Base-by-base conservation (phyloP, 257 asterid species). In the Leonotis leonurus region DNA sequence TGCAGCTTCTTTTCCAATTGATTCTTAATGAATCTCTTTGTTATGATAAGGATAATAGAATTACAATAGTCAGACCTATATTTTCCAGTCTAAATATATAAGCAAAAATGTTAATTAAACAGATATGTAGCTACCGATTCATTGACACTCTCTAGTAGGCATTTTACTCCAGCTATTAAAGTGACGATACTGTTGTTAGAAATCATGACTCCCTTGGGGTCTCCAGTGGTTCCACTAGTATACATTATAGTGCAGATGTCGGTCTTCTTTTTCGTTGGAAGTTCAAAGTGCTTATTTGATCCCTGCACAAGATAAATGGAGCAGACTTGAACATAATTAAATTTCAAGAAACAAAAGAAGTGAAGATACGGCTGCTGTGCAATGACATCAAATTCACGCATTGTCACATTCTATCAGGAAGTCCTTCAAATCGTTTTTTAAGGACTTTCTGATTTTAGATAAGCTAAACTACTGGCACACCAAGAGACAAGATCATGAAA, bases 181-280 rank as follows among this genome's bases (percentile, higher is more conserved):
- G 95, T 71, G 65, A 85, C 87, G 74, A 89, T 89, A 80, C 79
- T 89, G 72, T 80, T 86, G 76, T 89, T 89, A 53, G 99, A 86
- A 65, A 92, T 81, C 96, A 86, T 55, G 75, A 92, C 99, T 53
- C 99, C 99, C 83, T 92, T 92, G 45, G 99, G 99, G 56, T 92
- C 96, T 52, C 99, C 96, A 37, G 99, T 92, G 54, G 99, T 92
- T 58, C 99, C 99, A 72, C 99, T 92, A 43, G 99, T 92, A 66
- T 92, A 92, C 99, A 92, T 92, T 41, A 92, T 92, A 53, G 99
- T 89, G 70, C 97, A 92, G 59, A 89, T 89, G 73, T 89, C 97
- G 40, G 83, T 75, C 62, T 82, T 86, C 77, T 70, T 72, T 77
- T 89, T 92, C 79, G 68, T 80, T 1, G 99, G 99, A 75, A 89